Evolutionary conservation across 495 filamentous ascomycete genomes (phyloP), one percentile per base, ranked within the genome.

Genomic region (Aspergillus incahuasiensis): DNA sequence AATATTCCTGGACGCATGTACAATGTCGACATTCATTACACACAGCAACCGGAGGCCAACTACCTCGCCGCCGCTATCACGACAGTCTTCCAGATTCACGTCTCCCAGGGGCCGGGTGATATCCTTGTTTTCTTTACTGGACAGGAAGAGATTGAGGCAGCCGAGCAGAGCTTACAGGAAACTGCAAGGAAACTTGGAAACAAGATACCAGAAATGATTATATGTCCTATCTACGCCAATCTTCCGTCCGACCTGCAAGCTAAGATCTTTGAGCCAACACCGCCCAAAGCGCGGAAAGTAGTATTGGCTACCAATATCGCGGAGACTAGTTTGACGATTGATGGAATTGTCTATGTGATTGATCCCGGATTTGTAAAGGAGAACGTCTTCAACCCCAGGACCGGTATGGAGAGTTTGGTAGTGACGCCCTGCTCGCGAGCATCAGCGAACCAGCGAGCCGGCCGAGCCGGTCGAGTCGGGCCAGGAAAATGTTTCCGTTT

Each of bases 1-100:
- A 94, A 95, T 64, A 88, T 98, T 45, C 95, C 95, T 11, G 94
- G 94, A 20, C 86, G 94, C 52, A 81, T 86, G 30, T 95, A 91
- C 69, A 88, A 89, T 4, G 92, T 98, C 13, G 90, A 96, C 52
- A 91, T 96, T 22, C 89, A 95, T 70, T 96, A 95, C 71, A 95
- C 91, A 0, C 84, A 86, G 5, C 86, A 94, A 49, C 95, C 95
- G 0, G 94, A 98, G 68, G 90, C 90, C 28, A 96, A 97, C 66
- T 97, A 97, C 61, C 77, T 98, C 4, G 88, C 89, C 5, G 95
- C 95, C 11, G 88, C 87, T 28, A 87, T 97, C 53, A 95, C 90
- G 0, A 97, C 94, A 0, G 83, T 96, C 22, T 97, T 98, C 64
- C 94, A 97, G 68, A 97, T 98, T 53, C 94, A 98, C 64, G 86